Base-by-base conservation (phyloP, 2,329 filamentous ascomycete genomes). In the Cladosporium colombiae region DNA sequence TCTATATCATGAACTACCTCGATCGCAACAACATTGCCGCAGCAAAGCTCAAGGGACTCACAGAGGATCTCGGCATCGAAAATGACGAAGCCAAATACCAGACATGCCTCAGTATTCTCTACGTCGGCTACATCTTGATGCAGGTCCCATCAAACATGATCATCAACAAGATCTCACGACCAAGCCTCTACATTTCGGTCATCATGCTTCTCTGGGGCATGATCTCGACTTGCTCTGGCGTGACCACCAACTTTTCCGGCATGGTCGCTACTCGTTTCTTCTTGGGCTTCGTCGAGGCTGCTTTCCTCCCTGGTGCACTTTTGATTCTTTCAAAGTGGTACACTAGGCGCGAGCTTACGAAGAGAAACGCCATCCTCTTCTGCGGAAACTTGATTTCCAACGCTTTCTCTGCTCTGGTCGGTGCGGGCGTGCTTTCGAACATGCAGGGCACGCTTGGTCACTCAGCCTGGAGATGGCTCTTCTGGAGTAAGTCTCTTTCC, bases 371-470 rank as follows among this genome's bases (percentile, higher is more conserved):
- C n/a, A 79, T 85, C 52, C 80, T 86, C 64, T 85, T 84, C 71
- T 81, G 82, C 3, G 83, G 82, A 4, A 81, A 79, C 1, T 73
- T 84, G 23, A 77, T 85, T 33, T 80, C 79, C 61, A 81, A 76
- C 55, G 83, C 83, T 1, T 86, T 86, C 69, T 82, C 82, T n/a
- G 83, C 81, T 23, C 76, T 86, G 29, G 83, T 86, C 60, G 83
- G 82, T 8, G 84, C 84, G 3, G 61, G 61, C 11, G 61, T 63
- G 3, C 35, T 63, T 5, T 40, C 31, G 25, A 63, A 63, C 18
- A 63, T 65, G 63, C 33, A 65, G 14, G 63, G 2, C 77, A 55
- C 35, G 5, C 46, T 59, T 7, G 63, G 63, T 2, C 63, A 59
- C 31, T 37, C 31, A 23, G 53, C 59, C 18, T 68, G 66, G 66